Evolutionary conservation across 805 yeast genomes (phyloP), one percentile per base, ranked within the genome.

Genomic region (Spathaspora arborariae): DNA sequence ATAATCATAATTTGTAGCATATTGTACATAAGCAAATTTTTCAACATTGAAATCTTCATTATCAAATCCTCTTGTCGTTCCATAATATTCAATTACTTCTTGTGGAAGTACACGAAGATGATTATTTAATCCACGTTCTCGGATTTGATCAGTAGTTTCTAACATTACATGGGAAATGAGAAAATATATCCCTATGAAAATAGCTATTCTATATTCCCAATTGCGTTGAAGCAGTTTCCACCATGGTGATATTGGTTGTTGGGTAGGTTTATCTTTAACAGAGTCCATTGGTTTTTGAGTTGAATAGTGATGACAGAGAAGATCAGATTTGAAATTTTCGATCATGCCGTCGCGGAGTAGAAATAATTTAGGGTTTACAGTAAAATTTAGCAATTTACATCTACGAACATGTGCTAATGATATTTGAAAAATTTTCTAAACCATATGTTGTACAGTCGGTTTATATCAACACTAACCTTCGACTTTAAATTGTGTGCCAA

Each of bases 1-100:
- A 51, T 82, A 79, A 19, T 69, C 64, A 8, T 65, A 53, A 45
- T 74, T 67, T 0, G 88, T 80, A 3, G 84, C 85, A 59, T 82
- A 82, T 44, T 79, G 79, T 4, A 81, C 79, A 56, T 83, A 83
- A 0, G 85, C 87, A 36, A 60, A 66, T 45, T 67, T 64, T 16
- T 51, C 47, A 6, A 43, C 46, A 20, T 50, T 34, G 20, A 43
- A 27, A n/a, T 48, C 42, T 13, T 44, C 37, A 8, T 21, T 37
- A 19, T 27, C 39, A 33, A 47, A 45, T 5, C 13, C 16, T 22
- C 34, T 9, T 3, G 48, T 38, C 4, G 44, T 39, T 20, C 50
- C 56, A 39, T 46, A 57, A 37, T 47, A 39, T 22, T 55, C 48
- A 9, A 60, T 52, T 15, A 57, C 55, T 27, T 55, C 60, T n/a